Evolutionary conservation across 176 grass and related monocot genomes (phyloP).

Genomic region (Avena atlantica): DNA sequence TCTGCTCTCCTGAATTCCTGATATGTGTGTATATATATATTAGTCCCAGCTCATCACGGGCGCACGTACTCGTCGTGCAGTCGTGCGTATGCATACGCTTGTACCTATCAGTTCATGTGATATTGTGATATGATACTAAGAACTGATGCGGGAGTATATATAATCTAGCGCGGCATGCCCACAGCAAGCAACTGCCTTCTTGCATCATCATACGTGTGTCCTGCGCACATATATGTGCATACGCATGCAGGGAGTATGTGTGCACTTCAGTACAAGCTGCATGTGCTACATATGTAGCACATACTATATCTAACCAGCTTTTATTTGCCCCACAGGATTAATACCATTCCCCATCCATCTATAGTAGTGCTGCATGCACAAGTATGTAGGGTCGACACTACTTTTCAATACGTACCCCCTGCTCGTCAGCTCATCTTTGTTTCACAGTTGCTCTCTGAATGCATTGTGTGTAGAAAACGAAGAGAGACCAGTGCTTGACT

Average conservation of each 20-base stretch:
- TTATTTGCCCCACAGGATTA: constrained; percentile 46
- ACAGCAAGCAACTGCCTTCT: not conserved
- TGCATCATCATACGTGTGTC: constrained; percentile 17
- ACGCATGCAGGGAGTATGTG: constrained; percentile 26
- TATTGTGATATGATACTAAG: constrained; percentile 49
- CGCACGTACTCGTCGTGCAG: not conserved
- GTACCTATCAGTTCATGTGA: constrained; percentile 46
- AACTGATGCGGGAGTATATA: not conserved
- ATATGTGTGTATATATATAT: constrained; percentile 33
- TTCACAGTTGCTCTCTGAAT: not conserved
- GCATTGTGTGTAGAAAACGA: constrained; percentile 34
- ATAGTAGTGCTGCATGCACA: not conserved
- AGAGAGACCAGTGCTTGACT: constrained; percentile 16
- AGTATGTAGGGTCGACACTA: constrained; percentile 20
- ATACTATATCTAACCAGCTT: constrained; percentile 8
- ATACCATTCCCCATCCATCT: constrained; percentile 38
- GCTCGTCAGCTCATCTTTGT: constrained; percentile 1
- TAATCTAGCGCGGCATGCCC: not conserved
- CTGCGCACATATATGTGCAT: not conserved
- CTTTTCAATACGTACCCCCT: not conserved
- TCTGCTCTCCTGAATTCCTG: constrained; percentile 6
- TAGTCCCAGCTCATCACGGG: constrained; percentile 9
- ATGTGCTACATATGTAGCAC: not conserved
- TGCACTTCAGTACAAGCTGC: not conserved
- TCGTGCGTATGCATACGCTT: not conserved